Evolutionary conservation across 345 rosid species (phyloP).

Genomic region (Heritiera fomes): DNA sequence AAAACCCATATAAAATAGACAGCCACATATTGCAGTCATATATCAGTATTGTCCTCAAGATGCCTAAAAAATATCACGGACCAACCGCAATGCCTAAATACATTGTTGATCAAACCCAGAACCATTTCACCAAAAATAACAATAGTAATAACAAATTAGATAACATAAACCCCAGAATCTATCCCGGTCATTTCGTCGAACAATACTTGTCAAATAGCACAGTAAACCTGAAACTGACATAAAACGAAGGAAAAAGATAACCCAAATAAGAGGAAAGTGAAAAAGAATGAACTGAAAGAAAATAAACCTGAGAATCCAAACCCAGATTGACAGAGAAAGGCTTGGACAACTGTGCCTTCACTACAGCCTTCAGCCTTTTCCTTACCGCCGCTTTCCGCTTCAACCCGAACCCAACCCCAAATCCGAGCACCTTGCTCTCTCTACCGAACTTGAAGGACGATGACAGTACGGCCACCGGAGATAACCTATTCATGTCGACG

Average conservation of each 20-base stretch:
- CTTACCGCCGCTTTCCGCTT: slow-evolving; percentile 38
- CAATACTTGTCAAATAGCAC: neutral
- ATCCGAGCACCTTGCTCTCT: slow-evolving; percentile 33
- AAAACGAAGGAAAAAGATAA: no score
- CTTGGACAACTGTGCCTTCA: slow-evolving; percentile 61
- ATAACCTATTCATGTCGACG: slow-evolving; percentile 46
- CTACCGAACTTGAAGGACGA: slow-evolving; percentile 31
- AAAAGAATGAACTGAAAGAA: slow-evolving; percentile 2
- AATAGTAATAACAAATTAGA: neutral
- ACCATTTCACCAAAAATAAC: neutral
- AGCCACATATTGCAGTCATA: neutral
- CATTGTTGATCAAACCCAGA: neutral
- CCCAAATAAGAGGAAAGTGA: neutral
- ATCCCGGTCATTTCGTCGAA: slow-evolving; percentile 23
- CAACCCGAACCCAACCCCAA: slow-evolving; percentile 31
- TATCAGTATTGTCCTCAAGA: slow-evolving; percentile 2
- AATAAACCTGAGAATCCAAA: slow-evolving; percentile 74
- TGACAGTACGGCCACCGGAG: slow-evolving; percentile 49
- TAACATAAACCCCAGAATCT: slow-evolving; percentile 5
- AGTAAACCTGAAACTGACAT: slow-evolving; percentile 12
- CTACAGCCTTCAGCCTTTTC: slow-evolving; percentile 49
- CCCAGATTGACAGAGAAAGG: slow-evolving; percentile 56
- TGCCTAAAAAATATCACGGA: neutral
- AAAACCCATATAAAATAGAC: neutral
- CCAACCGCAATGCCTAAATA: neutral